Conservation (phyloP, 192 early-diverging fungal species). For the Phlyctochytrium arcticum region DNA sequence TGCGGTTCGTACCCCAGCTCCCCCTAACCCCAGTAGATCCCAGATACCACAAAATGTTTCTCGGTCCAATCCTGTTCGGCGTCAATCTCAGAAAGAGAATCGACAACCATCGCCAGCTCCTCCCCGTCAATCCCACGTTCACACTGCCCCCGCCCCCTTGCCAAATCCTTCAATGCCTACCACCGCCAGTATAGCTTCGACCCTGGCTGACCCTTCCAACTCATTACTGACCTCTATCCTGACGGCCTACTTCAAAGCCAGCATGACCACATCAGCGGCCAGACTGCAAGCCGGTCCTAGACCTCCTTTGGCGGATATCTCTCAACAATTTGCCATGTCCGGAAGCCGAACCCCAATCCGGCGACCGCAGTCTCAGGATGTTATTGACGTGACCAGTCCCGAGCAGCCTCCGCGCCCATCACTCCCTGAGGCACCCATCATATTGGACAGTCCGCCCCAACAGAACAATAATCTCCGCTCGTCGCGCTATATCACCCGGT, state of each 20-base stretch:
- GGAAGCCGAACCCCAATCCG: no score
- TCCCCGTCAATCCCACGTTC: no score
- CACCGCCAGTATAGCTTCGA: no score
- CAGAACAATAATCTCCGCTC: no score
- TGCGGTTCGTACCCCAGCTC: background rate
- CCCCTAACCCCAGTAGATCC: background rate
- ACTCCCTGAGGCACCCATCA: background rate
- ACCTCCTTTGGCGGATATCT: no score
- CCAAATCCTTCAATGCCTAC: background rate
- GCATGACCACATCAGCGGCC: no score
- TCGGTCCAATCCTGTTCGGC: background rate
- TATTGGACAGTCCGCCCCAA: background rate
- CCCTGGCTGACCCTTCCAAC: no score
- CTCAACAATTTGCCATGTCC: no score
- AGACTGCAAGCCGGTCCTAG: background rate
- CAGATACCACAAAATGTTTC: background rate
- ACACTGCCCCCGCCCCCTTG: background rate
- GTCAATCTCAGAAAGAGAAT: background rate
- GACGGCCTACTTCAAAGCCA: no score
- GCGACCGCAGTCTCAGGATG: no score
- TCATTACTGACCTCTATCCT: no score
- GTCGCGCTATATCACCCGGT: background rate
- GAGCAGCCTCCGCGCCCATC: background rate
- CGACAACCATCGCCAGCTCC: no score
- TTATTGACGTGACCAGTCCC: background rate